Conservation (phyloP, 495 filamentous ascomycete species). For the Penicillium lividum region DNA sequence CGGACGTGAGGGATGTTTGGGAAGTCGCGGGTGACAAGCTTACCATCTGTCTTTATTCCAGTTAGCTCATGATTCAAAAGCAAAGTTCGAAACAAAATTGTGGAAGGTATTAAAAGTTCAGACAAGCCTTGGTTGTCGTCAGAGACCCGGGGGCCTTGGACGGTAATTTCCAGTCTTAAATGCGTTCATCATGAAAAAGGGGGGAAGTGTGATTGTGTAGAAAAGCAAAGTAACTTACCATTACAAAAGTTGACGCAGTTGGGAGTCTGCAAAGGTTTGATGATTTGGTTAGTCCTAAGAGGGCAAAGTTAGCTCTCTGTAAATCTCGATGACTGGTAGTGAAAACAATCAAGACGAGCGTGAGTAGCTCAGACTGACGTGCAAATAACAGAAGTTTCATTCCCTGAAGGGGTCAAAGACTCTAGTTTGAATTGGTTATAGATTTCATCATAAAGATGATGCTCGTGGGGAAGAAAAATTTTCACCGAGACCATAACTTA, state of each 20-base stretch:
- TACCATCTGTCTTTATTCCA: conserved; percentile 35
- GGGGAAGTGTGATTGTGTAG: conserved; percentile 1
- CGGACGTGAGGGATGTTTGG: conserved; percentile 24
- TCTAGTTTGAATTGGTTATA: conserved; percentile 98
- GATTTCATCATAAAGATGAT: conserved; percentile 62
- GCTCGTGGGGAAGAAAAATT: conserved; percentile 10
- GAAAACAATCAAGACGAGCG: conserved; percentile 18
- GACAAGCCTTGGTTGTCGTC: conserved; percentile 90
- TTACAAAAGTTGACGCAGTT: conserved; percentile 1
- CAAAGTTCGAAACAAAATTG: conserved; percentile 13
- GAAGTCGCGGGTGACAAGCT: conserved; percentile 21
- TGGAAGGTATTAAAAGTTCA: conserved; percentile 51
- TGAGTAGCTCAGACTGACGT: conserved; percentile 93
- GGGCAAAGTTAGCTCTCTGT: conserved; percentile 32
- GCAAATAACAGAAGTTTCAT: conserved; percentile 88
- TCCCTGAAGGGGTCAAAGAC: conserved; percentile 92
- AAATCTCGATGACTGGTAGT: conserved; percentile 15
- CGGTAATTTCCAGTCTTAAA: conserved; percentile 99
- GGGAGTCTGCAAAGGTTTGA: not conserved
- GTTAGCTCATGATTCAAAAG: conserved; percentile 27
- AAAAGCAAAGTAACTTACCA: conserved; percentile 28
- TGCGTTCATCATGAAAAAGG: conserved; percentile 62
- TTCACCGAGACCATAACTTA: conserved; percentile 4
- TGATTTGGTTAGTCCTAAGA: conserved; percentile 25
- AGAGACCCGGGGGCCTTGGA: conserved; percentile 75